Conservation (phyloP, 345 rosid species). For the Citrus australasica region DNA sequence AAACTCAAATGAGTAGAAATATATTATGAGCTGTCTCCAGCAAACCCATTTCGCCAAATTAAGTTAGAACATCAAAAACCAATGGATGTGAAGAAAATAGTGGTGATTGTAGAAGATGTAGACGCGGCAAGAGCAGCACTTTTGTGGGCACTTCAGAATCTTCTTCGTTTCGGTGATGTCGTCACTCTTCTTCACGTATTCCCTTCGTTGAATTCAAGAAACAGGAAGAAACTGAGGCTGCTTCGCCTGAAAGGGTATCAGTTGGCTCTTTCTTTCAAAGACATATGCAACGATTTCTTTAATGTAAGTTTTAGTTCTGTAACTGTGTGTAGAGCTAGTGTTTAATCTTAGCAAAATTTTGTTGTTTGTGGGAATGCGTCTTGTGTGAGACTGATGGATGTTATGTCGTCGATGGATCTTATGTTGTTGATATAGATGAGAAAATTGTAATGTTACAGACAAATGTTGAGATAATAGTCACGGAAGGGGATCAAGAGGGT, state of each 20-base stretch:
- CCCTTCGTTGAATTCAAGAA: constrained; percentile 26
- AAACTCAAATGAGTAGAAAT: too few species aligned
- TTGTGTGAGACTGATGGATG: constrained; percentile 1
- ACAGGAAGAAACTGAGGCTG: constrained; percentile 41
- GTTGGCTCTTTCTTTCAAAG: constrained; percentile 58
- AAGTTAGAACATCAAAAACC: not conserved
- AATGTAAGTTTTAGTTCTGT: constrained; percentile 29
- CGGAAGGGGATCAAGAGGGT: constrained; percentile 83
- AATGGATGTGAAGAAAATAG: constrained; percentile 47
- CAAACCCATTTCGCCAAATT: not conserved
- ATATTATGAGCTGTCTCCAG: not conserved
- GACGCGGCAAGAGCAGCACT: constrained; percentile 52
- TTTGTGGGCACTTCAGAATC: constrained; percentile 55
- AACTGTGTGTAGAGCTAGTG: too few species aligned
- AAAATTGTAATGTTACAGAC: constrained; percentile 15
- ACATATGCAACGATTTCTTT: constrained; percentile 48
- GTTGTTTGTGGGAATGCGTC: not conserved
- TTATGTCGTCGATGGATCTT: not conserved
- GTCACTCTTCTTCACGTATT: constrained; percentile 58
- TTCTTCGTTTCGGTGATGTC: constrained; percentile 47
- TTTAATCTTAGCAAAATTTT: not conserved
- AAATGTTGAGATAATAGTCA: constrained; percentile 71
- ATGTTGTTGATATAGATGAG: not conserved
- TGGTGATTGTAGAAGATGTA: constrained; percentile 55
- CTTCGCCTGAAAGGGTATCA: constrained; percentile 48